A percentile compares a stretch with the other conserved stretches of the same genome.
These are phyloP conservation scores for Podila clonocystis DNA, from an alignment of 192 early-diverging fungal species.

Conservation along the genomic window DNA sequence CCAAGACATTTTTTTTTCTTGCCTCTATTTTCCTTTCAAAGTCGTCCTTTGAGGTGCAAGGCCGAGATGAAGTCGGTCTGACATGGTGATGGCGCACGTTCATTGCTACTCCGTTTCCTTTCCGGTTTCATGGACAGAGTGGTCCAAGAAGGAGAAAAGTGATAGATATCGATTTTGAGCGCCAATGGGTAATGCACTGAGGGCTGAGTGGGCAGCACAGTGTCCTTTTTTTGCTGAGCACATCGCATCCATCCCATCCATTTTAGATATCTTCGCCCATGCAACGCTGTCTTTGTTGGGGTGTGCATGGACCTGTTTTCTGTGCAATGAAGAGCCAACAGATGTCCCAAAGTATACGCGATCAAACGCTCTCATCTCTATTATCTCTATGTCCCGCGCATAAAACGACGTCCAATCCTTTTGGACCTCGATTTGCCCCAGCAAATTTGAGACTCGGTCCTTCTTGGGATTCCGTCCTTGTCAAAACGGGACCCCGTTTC, in stretches of 20 bases:
- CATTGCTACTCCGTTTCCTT: not conserved
- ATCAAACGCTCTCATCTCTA: not conserved
- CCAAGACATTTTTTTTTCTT: too few relatives aligned
- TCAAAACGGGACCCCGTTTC: not conserved
- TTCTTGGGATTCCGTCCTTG: not conserved
- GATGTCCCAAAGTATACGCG: not conserved
- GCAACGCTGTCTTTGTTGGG: too few relatives aligned
- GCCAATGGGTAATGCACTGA: too few relatives aligned
- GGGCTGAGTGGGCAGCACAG: too few relatives aligned
- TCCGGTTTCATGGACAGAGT: not conserved
- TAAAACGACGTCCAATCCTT: not conserved
- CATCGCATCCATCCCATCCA: too few relatives aligned
- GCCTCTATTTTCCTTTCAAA: too few relatives aligned
- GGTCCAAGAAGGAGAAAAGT: too few relatives aligned
- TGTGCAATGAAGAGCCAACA: too few relatives aligned
- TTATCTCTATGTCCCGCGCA: not conserved
- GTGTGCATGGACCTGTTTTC: too few relatives aligned
- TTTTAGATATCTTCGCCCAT: too few relatives aligned
- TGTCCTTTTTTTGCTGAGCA: too few relatives aligned
- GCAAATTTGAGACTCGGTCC: not conserved
- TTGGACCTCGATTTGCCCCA: slow-evolving; percentile 4
- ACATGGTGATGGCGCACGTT: not conserved
- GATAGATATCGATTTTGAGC: too few relatives aligned
- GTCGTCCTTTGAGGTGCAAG: slow-evolving; percentile 18
- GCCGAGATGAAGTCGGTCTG: slow-evolving; percentile 4